Conservation (phyloP, 768 basidiomycete genomes). For the Phanerodontia chrysosporium region DNA sequence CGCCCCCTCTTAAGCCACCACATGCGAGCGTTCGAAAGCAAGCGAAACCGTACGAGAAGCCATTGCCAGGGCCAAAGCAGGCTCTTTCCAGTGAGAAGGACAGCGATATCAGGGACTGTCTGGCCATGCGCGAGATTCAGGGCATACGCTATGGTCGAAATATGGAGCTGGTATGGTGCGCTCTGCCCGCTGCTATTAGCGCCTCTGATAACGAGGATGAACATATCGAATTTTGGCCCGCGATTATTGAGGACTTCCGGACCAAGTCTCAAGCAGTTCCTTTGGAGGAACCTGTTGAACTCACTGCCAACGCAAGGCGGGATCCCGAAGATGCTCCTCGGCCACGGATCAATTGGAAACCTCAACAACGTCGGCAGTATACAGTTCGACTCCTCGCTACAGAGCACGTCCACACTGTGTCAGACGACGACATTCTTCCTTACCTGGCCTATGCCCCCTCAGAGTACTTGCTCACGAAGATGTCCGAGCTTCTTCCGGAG, state of each 20-base stretch:
- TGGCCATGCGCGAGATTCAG: slow-evolving; percentile 38
- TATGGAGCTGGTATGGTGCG: slow-evolving; percentile 71
- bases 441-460: slow-evolving; percentile 67
- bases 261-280: slow-evolving; percentile 43
- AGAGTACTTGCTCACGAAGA: slow-evolving; percentile 41
- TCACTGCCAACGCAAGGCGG: not conserved
- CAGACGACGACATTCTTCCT: slow-evolving; percentile 62
- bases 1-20: slow-evolving; percentile 10
- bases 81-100: slow-evolving; percentile 59
- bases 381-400: slow-evolving; percentile 66
- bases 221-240: slow-evolving; percentile 72
- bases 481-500: slow-evolving; percentile 12
- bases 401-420: slow-evolving; percentile 41
- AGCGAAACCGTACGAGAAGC: slow-evolving; percentile 31
- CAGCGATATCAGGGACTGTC: slow-evolving; percentile 57
- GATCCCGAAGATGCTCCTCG: not conserved
- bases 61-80: slow-evolving; percentile 35
- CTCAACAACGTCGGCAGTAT: slow-evolving; percentile 60
- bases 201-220: slow-evolving; percentile 29
- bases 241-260: slow-evolving; percentile 53
- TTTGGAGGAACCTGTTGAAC: not conserved
- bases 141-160: slow-evolving; percentile 60
- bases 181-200: slow-evolving; percentile 46
- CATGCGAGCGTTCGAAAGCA: slow-evolving; percentile 36
- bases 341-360: slow-evolving; percentile 44